These are phyloP conservation scores for Coemansia sp. DNA, from an alignment of 192 early-diverging fungal genomes.

Conservation along the genomic window DNA sequence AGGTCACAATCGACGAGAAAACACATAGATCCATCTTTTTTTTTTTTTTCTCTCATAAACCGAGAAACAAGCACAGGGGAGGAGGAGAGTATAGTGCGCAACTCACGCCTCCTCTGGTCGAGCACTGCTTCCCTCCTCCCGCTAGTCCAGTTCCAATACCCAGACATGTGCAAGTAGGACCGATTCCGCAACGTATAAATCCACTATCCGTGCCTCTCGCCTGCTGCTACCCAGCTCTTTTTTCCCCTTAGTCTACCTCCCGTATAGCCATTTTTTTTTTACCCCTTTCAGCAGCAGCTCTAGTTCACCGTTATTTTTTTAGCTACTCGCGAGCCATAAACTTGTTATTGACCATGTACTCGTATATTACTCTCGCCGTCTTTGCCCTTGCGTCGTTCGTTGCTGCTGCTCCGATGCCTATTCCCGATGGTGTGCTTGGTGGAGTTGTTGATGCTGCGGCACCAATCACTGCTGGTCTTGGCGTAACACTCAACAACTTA, in stretches of 20 bases:
- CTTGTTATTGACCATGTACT: not conserved
- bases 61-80: not conserved
- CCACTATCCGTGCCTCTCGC: not conserved
- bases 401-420: slow-evolving; percentile 20
- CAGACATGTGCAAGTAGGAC: not conserved
- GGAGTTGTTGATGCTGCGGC: slow-evolving; percentile 31
- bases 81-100: not conserved
- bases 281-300: not conserved
- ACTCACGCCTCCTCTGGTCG: not conserved
- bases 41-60: not conserved
- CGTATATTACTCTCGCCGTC: slow-evolving; percentile 7
- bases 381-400: not conserved
- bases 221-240: not conserved
- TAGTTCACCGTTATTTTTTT: not conserved
- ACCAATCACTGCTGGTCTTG: slow-evolving; percentile 20
- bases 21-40: not conserved
- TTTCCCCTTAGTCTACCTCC: slow-evolving; percentile 7
- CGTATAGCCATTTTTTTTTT: not conserved
- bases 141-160: too few relatives aligned
- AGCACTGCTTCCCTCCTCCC: not conserved
- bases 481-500: slow-evolving; percentile 10
- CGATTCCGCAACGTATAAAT: not conserved
- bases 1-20: not conserved
- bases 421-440: slow-evolving; percentile 14
- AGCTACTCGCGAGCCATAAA: not conserved